Evolutionary conservation across 805 yeast genomes (phyloP).

Genomic region (Torulaspora gathmanii): DNA sequence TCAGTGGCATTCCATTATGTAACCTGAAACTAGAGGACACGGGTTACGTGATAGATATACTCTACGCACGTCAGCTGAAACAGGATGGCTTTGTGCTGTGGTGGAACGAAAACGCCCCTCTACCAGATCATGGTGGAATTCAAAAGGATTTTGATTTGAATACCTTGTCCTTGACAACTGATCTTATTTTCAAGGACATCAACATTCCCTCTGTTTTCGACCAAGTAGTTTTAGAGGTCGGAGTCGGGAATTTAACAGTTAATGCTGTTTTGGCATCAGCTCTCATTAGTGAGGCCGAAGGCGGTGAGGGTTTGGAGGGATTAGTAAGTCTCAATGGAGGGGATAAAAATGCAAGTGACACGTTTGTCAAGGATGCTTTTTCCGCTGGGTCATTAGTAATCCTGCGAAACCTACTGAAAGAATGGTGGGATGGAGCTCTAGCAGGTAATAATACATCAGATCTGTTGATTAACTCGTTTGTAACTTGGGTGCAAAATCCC

Average conservation of each 20-base stretch:
- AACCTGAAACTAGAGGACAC: constrained; percentile 74
- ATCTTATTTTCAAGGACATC: constrained; percentile 63
- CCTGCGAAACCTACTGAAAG: constrained; percentile 68
- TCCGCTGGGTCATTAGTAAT: constrained; percentile 68
- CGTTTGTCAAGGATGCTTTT: constrained; percentile 77
- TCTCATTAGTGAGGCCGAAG: constrained; percentile 81
- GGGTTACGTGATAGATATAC: constrained; percentile 76
- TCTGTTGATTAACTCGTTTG: constrained; percentile 71
- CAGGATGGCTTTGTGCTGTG: constrained; percentile 70
- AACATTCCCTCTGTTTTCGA: constrained; percentile 77
- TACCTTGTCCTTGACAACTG: constrained; percentile 41
- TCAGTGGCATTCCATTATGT: constrained; percentile 80
- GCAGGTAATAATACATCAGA: constrained; percentile 68
- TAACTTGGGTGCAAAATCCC: constrained; percentile 79
- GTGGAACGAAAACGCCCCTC: constrained; percentile 77
- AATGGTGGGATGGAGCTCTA: constrained; percentile 92
- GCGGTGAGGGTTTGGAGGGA: constrained; percentile 54
- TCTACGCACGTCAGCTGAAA: constrained; percentile 72
- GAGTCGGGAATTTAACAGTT: constrained; percentile 71
- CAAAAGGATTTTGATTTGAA: constrained; percentile 57
- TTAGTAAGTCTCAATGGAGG: constrained; percentile 28
- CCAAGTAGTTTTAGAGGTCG: constrained; percentile 72
- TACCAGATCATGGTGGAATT: constrained; percentile 80
- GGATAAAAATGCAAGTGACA: constrained; percentile 19
- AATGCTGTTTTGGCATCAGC: constrained; percentile 85